Conservation (phyloP, 1,284 basidiomycete species). For the Apiotrichum sp. region DNA sequence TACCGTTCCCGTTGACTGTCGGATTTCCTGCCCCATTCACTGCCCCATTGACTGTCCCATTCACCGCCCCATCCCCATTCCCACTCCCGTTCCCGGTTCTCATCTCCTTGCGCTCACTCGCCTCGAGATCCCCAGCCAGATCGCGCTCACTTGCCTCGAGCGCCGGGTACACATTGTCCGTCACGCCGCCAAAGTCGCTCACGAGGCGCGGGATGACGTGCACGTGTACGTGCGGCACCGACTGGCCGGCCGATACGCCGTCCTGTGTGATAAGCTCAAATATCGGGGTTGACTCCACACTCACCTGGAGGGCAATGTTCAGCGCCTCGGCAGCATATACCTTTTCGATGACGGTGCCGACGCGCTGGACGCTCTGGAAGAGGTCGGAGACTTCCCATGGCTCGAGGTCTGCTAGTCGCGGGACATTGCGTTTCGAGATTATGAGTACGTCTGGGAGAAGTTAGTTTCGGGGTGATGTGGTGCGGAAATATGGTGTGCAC, state of each 20-base stretch:
- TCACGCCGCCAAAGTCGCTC: conserved; percentile 54
- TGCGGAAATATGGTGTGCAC: no score
- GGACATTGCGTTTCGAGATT: conserved; percentile 67
- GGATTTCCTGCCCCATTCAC: no score
- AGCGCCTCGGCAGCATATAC: conserved; percentile 53
- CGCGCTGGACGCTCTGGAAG: conserved; percentile 63
- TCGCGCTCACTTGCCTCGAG: conserved; percentile 61
- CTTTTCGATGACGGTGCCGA: conserved; percentile 45
- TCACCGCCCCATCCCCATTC: no score
- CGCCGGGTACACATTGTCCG: conserved; percentile 72
- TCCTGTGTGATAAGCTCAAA: conserved; percentile 54
- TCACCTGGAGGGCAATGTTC: conserved; percentile 75
- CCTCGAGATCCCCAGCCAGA: conserved; percentile 11
- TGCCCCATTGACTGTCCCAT: no score
- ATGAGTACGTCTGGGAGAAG: conserved; percentile 71
- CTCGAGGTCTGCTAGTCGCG: conserved; percentile 66
- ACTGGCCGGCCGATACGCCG: conserved; percentile 76
- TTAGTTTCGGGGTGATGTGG: not conserved
- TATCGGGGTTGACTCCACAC: conserved; percentile 7
- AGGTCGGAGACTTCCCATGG: conserved; percentile 67
- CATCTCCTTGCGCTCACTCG: not conserved
- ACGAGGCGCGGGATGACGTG: conserved; percentile 74
- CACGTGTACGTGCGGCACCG: conserved; percentile 83
- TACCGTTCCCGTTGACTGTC: conserved; percentile 5
- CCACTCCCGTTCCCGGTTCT: no score